Base-by-base conservation (phyloP, 2,329 filamentous ascomycete genomes). In the Sporothrix mexicana region DNA sequence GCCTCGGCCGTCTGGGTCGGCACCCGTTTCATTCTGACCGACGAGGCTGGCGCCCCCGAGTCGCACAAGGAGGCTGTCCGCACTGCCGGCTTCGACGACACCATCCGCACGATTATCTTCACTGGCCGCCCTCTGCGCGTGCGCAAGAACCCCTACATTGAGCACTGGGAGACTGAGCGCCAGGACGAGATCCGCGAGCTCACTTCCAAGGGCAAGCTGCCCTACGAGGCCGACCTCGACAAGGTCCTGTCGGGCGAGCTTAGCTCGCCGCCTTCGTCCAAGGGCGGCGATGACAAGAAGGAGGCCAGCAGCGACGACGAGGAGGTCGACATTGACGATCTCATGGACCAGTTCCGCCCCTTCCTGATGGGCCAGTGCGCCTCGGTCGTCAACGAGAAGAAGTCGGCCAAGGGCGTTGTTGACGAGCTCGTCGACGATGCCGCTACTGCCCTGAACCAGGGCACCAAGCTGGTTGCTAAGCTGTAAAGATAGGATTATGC, bases 291-390 rank as follows among this genome's bases (percentile, higher is more conserved):
- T 82, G 91, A 61, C 30, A 67, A 88, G 87, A 90, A 92, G 78
- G 87, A 88, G 77, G 91, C 13, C 64, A 53, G 90, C 82, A 91
- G 91, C 83, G 83, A 90, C 74, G 91, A 91, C 74, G 84, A 91
- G 75, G 89, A 92, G 25, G 75, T 77, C 66, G 88, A 92, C 74
- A 88, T 93, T 73, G 95, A 98, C 74, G 94, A 98, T 55, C 89
- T 92, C 47, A 90, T 99, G 85, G 96, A 98, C 82, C 94, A 96
- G 80, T 95, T 94, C 79, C 88, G 94, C 73, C 95, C 95, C 15
- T 97, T 90, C 86, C 84, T 98, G 78, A 99, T 99, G 96, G 96
- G 96, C 82, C 97, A 98, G 88, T 95, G 93, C 74, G 93, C 96
- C 51, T 95, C 96, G 41, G 93, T 98, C 45, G 93, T 96, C 72